phyloP scores from a whole-genome alignment of 2,329 filamentous ascomycete species.

The Arthroderma uncinatum region DNA sequence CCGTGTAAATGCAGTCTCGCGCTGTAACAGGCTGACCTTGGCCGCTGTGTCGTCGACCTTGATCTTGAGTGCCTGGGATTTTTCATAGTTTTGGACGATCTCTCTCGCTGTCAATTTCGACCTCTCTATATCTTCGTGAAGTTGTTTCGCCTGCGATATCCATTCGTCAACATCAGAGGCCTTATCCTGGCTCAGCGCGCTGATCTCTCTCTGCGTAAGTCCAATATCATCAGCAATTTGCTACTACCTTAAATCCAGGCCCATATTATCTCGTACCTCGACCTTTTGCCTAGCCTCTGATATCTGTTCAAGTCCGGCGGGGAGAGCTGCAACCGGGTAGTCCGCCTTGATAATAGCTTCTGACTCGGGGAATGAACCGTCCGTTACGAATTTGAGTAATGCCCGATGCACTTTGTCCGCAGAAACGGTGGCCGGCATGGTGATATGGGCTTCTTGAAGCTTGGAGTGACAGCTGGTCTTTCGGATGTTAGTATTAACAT shows the following conservation, averaged over 20 bases:
- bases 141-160: slow-evolving; percentile 70
- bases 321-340: slow-evolving; percentile 39
- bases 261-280: slow-evolving; percentile 33
- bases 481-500: neutral
- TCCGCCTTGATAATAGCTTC: slow-evolving; percentile 45
- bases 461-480: neutral
- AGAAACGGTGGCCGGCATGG: slow-evolving; percentile 29
- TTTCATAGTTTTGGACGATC: slow-evolving; percentile 67
- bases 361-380: slow-evolving; percentile 46
- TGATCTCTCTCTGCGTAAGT: slow-evolving; percentile 54
- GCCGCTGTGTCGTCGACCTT: slow-evolving; percentile 50
- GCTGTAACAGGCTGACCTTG: slow-evolving; percentile 46
- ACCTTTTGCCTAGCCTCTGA: slow-evolving; percentile 42
- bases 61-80: slow-evolving; percentile 51
- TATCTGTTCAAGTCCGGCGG: slow-evolving; percentile 41
- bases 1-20: slow-evolving; percentile 50
- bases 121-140: slow-evolving; percentile 74
- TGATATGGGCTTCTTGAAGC: neutral
- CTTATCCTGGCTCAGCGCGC: slow-evolving; percentile 61
- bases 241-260: neutral
- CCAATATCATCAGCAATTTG: neutral
- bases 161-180: slow-evolving; percentile 73
- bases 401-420: slow-evolving; percentile 44
- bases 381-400: slow-evolving; percentile 52
- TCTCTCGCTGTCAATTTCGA: slow-evolving; percentile 69